phyloP scores from a whole-genome alignment of 2,329 filamentous ascomycete genomes.

The Salinomyces thailandicus region DNA sequence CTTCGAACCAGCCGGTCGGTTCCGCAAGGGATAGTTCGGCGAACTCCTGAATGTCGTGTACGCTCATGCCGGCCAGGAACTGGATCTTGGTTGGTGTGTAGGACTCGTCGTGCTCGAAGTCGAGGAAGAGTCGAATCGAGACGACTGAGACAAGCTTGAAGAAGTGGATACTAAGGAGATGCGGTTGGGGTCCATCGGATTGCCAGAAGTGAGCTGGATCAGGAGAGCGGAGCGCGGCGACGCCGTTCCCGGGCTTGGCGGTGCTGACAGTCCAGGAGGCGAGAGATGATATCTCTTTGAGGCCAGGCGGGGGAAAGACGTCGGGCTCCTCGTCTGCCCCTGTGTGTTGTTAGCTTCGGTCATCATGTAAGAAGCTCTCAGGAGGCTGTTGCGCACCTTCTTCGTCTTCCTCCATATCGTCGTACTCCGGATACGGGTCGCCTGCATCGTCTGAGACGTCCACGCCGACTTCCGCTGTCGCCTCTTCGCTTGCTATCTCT shows the following conservation, averaged over 20 bases:
- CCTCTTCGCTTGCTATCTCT: conserved; percentile 1
- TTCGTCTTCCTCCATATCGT: conserved; percentile 3
- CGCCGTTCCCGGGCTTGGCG: conserved; percentile 69
- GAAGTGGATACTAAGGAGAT: conserved; percentile 75
- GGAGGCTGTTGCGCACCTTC: neutral
- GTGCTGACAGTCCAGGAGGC: conserved; percentile 75
- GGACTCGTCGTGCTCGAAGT: conserved; percentile 86
- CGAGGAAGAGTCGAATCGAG: conserved; percentile 71
- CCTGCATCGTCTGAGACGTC: no score
- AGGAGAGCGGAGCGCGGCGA: conserved; percentile 64
- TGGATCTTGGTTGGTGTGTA: conserved; percentile 92
- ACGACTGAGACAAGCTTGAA: conserved; percentile 71
- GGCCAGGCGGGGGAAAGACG: conserved; percentile 31
- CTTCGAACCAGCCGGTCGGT: conserved; percentile 83
- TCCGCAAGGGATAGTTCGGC: conserved; percentile 66
- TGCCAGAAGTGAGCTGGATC: conserved; percentile 71
- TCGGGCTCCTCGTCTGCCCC: conserved; percentile 25
- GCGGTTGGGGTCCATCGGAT: conserved; percentile 75
- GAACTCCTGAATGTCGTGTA: conserved; percentile 86
- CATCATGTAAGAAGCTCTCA: no score
- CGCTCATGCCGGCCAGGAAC: conserved; percentile 79
- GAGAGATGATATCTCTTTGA: conserved; percentile 78
- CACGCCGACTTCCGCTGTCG: neutral
- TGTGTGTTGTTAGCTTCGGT: neutral
- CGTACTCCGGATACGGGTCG: conserved; percentile 2